These are phyloP conservation scores for Penicillium palitans DNA, from an alignment of 2,329 filamentous ascomycete genomes.

Conservation along the genomic window DNA sequence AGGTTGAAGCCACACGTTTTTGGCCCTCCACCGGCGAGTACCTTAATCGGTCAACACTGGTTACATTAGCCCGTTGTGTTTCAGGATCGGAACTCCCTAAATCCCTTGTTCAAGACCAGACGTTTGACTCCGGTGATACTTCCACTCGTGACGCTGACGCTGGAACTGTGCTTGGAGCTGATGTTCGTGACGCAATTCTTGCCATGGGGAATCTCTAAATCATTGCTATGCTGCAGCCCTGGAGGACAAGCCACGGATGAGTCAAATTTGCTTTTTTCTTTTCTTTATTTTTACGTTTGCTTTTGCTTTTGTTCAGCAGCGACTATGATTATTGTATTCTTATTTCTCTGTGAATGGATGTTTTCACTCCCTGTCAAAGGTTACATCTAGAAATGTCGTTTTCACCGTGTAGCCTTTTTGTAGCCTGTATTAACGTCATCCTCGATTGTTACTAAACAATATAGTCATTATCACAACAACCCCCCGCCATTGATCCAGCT, in stretches of 20 bases:
- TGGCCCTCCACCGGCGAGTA: not conserved
- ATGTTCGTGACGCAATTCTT: not conserved
- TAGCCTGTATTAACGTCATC: too few relatives aligned
- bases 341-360: too few relatives aligned
- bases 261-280: too few relatives aligned
- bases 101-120: not conserved
- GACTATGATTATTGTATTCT: too few relatives aligned
- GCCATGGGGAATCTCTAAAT: not conserved
- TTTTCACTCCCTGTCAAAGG: too few relatives aligned
- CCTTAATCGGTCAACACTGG: not conserved
- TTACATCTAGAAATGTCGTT: too few relatives aligned
- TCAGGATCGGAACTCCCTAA: not conserved
- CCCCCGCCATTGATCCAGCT: too few relatives aligned
- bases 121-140: not conserved
- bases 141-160: not conserved
- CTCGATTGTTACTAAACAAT: too few relatives aligned
- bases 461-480: too few relatives aligned
- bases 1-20: not conserved
- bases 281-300: too few relatives aligned
- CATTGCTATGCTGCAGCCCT: not conserved
- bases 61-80: not conserved
- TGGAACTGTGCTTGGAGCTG: slow-evolving; percentile 1
- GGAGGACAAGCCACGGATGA: not conserved
- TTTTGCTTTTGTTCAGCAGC: too few relatives aligned
- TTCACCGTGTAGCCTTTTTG: too few relatives aligned